Evolutionary conservation across 352 stramenopile genomes (phyloP).

Genomic region (Globisporangium apiculatum): DNA sequence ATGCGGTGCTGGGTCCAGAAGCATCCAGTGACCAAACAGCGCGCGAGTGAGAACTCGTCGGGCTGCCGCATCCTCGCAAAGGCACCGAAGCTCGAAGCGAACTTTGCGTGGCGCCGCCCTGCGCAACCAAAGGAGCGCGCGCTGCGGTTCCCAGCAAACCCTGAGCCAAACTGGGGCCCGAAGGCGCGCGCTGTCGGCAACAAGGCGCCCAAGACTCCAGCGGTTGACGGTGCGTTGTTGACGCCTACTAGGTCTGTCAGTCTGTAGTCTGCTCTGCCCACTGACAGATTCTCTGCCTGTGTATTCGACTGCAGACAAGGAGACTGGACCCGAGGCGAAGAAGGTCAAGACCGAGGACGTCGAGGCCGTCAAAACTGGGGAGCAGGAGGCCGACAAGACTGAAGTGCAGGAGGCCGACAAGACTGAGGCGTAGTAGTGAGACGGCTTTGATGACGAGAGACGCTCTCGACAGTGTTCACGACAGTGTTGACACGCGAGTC

Average conservation of each 20-base stretch:
- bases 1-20: slow-evolving; percentile 95
- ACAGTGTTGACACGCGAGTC: slow-evolving; percentile 19
- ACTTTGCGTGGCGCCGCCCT: slow-evolving; percentile 68
- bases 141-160: slow-evolving; percentile 92
- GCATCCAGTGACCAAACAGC: slow-evolving; percentile 90
- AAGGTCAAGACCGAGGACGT: slow-evolving; percentile 47
- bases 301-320: not conserved
- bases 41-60: slow-evolving; percentile 63
- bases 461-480: too few relatives aligned
- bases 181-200: slow-evolving; percentile 87
- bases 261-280: slow-evolving; percentile 1
- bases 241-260: not conserved
- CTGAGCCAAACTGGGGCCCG: slow-evolving; percentile 95
- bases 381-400: too few relatives aligned
- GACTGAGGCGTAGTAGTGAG: too few relatives aligned
- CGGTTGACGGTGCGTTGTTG: slow-evolving; percentile 16
- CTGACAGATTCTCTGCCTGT: not conserved
- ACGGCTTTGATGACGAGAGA: too few relatives aligned
- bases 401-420: too few relatives aligned
- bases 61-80: slow-evolving; percentile 83
- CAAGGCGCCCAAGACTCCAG: slow-evolving; percentile 29
- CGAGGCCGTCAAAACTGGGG: too few relatives aligned
- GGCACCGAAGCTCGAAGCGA: slow-evolving; percentile 79
- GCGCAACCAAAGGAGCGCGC: slow-evolving; percentile 87
- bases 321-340: slow-evolving; percentile 62